These are phyloP conservation scores for Agastache rugosa DNA, from an alignment of 257 asterid genomes.

Conservation along the genomic window DNA sequence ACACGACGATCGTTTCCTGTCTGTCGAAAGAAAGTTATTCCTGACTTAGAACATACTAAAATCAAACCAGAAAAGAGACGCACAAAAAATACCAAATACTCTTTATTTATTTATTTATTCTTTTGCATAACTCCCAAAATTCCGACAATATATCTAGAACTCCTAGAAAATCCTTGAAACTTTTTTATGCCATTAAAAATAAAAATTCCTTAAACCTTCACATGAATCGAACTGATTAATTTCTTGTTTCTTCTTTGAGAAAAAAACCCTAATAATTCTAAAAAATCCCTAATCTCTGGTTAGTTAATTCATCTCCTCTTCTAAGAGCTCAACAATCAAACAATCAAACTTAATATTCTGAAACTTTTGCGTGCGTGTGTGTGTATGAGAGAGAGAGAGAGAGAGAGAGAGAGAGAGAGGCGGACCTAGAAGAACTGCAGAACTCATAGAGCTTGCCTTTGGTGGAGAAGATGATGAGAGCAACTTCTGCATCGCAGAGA, in stretches of 20 bases:
- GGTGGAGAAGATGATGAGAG: conserved; percentile 45
- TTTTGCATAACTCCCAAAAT: not conserved
- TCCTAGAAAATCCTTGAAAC: not conserved
- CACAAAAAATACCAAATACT: not conserved
- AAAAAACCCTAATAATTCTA: not conserved
- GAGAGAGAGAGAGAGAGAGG: conserved; percentile 10
- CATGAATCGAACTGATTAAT: not conserved
- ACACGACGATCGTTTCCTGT: too few species aligned
- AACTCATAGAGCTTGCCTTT: conserved; percentile 42
- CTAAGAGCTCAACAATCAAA: not conserved
- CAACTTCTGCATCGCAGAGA: conserved; percentile 53
- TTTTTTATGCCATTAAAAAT: not conserved
- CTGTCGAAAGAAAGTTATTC: too few species aligned
- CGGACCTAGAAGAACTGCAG: conserved; percentile 38
- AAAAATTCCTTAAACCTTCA: not conserved
- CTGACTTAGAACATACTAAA: not conserved
- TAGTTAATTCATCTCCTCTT: not conserved
- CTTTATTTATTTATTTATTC: not conserved
- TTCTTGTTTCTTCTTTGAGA: not conserved
- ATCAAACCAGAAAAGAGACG: not conserved
- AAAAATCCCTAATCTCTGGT: not conserved
- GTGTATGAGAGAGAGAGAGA: not conserved
- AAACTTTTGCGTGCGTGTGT: not conserved
- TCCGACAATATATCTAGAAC: not conserved
- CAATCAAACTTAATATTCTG: too few species aligned